Evolutionary conservation across 768 basidiomycete species (phyloP), one percentile per base, ranked within the genome.

Genomic region (Rhodotorula babjevae): DNA sequence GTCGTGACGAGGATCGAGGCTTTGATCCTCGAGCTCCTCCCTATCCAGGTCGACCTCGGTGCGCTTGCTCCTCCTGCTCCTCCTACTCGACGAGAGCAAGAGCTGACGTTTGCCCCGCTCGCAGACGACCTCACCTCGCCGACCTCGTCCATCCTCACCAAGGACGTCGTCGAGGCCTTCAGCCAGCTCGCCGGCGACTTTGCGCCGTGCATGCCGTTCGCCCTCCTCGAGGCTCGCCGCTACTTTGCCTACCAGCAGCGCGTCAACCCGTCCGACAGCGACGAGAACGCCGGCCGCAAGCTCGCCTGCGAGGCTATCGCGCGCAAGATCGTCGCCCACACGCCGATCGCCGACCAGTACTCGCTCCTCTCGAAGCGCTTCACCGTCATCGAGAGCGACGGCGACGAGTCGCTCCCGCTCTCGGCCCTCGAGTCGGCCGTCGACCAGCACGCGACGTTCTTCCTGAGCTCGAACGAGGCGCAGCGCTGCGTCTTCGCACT

Each of bases 401-500:
- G 77, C 11, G 78, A 79, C 58, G 77, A 76, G 63, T 66, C 65
- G 10, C 29, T 76, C 12, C 77, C 77, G 7, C 31, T 31, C 18
- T 31, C 49, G 68, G 77, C 76, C 23, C 74, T 79, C 67, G 78
- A 79, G 49, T 36, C 62, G 14, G 78, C 77, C 8, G 68, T 74
- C 29, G 78, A 79, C 50, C 72, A 75, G 58, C 74, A 75, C 46
- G 75, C 72, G n/a, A 77, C 73, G 29, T 73, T 74, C 63, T 79
- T 79, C 77, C 69, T 79, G 21, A 71, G 69, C 0, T 74, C 72
- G 18, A 73, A 67, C 66, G 76, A 77, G 59, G 67, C 78, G 5
- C 78, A 79, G 52, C 66, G 77, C 11, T 74, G 67, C 46, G 62
- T 76, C 31, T 79, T 79, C 40, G 78, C 78, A 1, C 64, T 79